Evolutionary conservation across 495 filamentous ascomycete genomes (phyloP), one percentile per base, ranked within the genome.

Genomic region (Penicillium canescens): DNA sequence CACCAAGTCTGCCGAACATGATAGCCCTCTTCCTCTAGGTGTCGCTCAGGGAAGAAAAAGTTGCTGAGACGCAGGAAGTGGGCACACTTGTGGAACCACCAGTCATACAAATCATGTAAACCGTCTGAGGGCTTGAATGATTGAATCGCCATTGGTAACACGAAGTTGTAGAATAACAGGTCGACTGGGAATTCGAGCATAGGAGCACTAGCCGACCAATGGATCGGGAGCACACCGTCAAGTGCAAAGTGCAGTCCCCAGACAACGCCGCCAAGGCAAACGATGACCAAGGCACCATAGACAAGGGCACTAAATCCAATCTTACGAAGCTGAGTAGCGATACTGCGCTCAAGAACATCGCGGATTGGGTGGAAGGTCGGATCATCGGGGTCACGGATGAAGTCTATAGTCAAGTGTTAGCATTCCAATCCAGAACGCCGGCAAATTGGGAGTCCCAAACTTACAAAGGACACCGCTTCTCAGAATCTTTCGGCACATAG

Each of bases 401-500:
- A 99, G 75, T 96, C 87, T 91, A 41, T 39, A 13, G 18, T 31
- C 20, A 33, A 20, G 28, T 10, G 35, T 62, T 39, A 64, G 63
- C n/a, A 26, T 39, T 24, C 5, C 2, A 13, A n/a, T 48, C 6
- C 18, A 51, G 26, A 9, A 24, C n/a, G n/a, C 9, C 16, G n/a
- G 13, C 14, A 31, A 6, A 42, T 33, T 4, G 5, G 7, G 13
- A 38, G 31, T 0, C 20, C 14, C 50, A 31, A 31, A 78, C 87
- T 80, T 76, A 90, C 87, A 97, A 48, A 99, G 80, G 41, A 98
- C 94, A 37, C 94, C 94, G 44, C 78, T 87, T 54, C 94, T 84
- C 86, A 99, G 87, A 46, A 98, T 96, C 75, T 96, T 97, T 44
- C 94, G 86, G 71, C 94, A 99, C 94, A 99, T 98, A 38, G 92